Percentiles rank a stretch among this genome's conserved stretches.
These are phyloP conservation scores for Prunus campanulata DNA, from an alignment of 306 rosid genomes.

Conservation along the genomic window DNA sequence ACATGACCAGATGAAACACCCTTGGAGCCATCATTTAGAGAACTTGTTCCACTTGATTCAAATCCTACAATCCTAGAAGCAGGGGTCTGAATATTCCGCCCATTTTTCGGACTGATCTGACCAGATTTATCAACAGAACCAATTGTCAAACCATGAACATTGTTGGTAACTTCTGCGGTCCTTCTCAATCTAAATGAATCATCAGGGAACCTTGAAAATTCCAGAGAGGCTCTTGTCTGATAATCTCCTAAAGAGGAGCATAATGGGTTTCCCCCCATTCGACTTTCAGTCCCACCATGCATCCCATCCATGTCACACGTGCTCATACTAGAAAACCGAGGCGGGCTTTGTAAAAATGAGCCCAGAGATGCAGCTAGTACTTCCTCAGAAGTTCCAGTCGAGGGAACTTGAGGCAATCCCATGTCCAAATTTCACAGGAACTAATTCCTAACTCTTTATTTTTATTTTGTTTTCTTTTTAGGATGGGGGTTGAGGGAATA, in stretches of 20 bases:
- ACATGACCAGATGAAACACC: constrained; percentile 32
- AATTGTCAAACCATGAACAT: constrained; percentile 59
- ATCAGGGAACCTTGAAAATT: constrained; percentile 44
- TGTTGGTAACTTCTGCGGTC: constrained; percentile 55
- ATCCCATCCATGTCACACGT: constrained; percentile 48
- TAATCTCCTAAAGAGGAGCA: constrained; percentile 59
- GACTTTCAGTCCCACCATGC: constrained; percentile 36
- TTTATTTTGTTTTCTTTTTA: neutral
- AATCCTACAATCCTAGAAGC: constrained; percentile 93
- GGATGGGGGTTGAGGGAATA: neutral
- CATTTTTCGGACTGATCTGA: constrained; percentile 40
- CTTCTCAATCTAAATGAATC: constrained; percentile 41
- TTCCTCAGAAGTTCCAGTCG: constrained; percentile 53
- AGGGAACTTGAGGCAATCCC: constrained; percentile 89
- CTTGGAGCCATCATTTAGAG: constrained; percentile 37
- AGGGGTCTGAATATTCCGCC: constrained; percentile 53
- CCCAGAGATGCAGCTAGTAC: constrained; percentile 37
- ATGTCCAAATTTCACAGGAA: constrained; percentile 31
- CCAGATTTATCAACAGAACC: constrained; percentile 48
- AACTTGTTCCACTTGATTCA: constrained; percentile 52
- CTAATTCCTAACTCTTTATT: constrained; percentile 17
- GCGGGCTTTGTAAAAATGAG: constrained; percentile 52
- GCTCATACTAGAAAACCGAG: constrained; percentile 53
- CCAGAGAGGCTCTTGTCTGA: constrained; percentile 45
- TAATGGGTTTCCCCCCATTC: constrained; percentile 31